Evolutionary conservation across 495 filamentous ascomycete genomes (phyloP).

Genomic region (Podospora conica): DNA sequence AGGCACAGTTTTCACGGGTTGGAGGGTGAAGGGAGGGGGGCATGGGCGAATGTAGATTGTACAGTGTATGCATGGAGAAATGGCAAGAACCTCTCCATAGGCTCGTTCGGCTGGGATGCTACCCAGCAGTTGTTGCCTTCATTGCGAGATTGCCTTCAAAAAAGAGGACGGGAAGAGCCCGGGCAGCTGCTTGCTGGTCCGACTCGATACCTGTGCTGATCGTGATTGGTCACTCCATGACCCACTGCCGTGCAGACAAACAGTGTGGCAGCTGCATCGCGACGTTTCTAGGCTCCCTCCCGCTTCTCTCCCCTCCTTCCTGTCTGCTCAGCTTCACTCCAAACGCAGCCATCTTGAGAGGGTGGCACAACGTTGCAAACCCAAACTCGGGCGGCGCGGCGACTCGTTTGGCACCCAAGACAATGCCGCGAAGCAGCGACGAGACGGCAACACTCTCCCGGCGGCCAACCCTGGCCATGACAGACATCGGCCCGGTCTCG

Average conservation of each 20-base stretch:
- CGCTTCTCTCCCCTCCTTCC: not conserved
- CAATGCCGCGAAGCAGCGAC: not conserved
- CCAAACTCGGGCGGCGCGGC: not conserved
- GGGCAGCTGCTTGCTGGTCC: not conserved
- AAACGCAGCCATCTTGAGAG: not conserved
- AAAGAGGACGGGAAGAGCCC: not conserved
- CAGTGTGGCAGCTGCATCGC: not conserved
- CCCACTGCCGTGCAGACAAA: not conserved
- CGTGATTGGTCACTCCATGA: not conserved
- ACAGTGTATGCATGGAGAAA: not conserved
- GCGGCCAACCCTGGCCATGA: not conserved
- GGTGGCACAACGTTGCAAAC: not conserved
- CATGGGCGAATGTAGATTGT: too few species aligned
- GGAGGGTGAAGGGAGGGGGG: too few species aligned
- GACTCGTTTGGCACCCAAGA: not conserved
- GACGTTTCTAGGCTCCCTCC: not conserved
- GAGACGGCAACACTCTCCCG: not conserved
- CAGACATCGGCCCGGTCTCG: not conserved
- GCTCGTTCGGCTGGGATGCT: not conserved
- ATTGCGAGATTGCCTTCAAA: not conserved
- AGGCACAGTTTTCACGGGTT: not conserved
- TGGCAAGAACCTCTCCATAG: not conserved
- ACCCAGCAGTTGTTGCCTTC: not conserved
- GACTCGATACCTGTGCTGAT: not conserved
- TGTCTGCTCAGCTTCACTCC: not conserved